Evolutionary conservation across 805 yeast genomes (phyloP).

Genomic region (Tetrapisispora phaffii): DNA sequence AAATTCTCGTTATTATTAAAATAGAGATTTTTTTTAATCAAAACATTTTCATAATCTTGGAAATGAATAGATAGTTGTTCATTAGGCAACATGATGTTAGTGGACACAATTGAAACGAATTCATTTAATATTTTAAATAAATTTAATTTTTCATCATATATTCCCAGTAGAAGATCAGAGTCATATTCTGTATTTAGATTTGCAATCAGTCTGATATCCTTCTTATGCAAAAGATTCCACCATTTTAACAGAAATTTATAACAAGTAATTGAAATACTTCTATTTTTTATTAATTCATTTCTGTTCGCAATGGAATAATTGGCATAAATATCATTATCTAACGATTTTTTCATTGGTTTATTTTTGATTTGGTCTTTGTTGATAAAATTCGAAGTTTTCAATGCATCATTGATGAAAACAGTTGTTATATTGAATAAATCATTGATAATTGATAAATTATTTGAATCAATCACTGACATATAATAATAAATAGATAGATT

Average conservation of each 20-base stretch:
- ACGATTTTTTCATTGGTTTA: neutral
- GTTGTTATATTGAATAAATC: constrained; percentile 1
- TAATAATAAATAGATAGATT: constrained; percentile 19
- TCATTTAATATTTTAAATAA: constrained; percentile 6
- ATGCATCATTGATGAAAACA: constrained; percentile 17
- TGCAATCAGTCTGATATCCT: constrained; percentile 16
- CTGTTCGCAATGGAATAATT: neutral
- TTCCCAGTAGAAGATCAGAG: neutral
- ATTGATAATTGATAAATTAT: neutral
- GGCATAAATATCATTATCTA: neutral
- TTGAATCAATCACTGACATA: constrained; percentile 11
- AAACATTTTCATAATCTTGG: constrained; percentile 17
- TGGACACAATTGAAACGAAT: constrained; percentile 16
- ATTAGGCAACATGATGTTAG: neutral
- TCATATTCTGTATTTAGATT: constrained; percentile 15
- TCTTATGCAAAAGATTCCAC: constrained; percentile 16
- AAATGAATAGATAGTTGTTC: constrained; percentile 10
- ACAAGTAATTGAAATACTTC: constrained; percentile 21
- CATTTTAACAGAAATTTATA: constrained; percentile 25
- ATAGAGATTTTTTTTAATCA: constrained; percentile 8
- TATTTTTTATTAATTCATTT: constrained; percentile 4
- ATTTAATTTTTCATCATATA: neutral
- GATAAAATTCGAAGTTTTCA: constrained; percentile 16
- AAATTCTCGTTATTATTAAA: constrained; percentile 3
- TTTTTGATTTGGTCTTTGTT: neutral